phyloP scores from a whole-genome alignment of 2,329 filamentous ascomycete genomes.

The Biscogniauxia marginata region DNA sequence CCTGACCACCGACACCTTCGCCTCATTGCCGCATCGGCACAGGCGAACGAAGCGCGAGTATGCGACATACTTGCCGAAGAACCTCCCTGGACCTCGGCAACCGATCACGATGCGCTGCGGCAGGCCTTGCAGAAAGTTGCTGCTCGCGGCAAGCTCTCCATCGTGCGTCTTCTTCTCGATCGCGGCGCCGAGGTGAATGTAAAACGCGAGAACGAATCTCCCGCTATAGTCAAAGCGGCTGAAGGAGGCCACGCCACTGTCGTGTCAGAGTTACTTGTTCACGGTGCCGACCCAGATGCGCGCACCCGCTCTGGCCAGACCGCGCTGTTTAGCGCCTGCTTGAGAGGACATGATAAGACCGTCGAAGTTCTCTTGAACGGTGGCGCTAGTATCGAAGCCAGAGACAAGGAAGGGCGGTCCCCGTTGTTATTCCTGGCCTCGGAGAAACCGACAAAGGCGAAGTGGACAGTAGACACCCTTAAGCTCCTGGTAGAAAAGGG shows the following conservation, averaged over 20 bases:
- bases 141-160: slow-evolving; percentile 34
- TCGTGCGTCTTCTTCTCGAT: slow-evolving; percentile 38
- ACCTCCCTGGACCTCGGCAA: slow-evolving; percentile 31
- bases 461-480: slow-evolving; percentile 41
- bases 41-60: slow-evolving; percentile 38
- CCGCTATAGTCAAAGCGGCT: slow-evolving; percentile 39
- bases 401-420: slow-evolving; percentile 37
- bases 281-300: slow-evolving; percentile 34
- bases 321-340: slow-evolving; percentile 36
- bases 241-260: slow-evolving; percentile 37
- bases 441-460: slow-evolving; percentile 34
- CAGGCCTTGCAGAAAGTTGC: slow-evolving; percentile 39
- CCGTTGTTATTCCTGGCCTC: slow-evolving; percentile 37
- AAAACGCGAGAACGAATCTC: slow-evolving; percentile 34
- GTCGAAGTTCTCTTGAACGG: slow-evolving; percentile 32
- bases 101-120: slow-evolving; percentile 37
- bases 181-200: slow-evolving; percentile 38
- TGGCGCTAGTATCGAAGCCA: slow-evolving; percentile 34
- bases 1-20: slow-evolving; percentile 38
- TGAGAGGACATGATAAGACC: slow-evolving; percentile 35
- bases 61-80: slow-evolving; percentile 37
- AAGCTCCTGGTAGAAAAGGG: slow-evolving; percentile 37
- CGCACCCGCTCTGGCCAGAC: slow-evolving; percentile 35
- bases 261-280: slow-evolving; percentile 34
- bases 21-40: slow-evolving; percentile 36